phyloP scores from a whole-genome alignment of 768 basidiomycete species.

The Xerocomus potaroensis region DNA sequence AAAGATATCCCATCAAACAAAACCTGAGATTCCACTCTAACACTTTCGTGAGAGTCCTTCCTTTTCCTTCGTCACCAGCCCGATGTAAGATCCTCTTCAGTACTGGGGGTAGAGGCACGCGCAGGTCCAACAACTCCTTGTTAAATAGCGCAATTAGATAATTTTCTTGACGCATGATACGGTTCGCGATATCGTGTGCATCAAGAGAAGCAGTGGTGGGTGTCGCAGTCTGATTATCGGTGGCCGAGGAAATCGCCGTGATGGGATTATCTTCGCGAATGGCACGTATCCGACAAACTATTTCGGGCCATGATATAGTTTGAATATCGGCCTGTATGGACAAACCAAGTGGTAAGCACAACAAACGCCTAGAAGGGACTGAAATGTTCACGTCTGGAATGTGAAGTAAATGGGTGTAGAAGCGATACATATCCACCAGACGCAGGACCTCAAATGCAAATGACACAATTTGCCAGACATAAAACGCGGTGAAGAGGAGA shows the following conservation, averaged over 20 bases:
- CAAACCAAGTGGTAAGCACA: constrained; percentile 13
- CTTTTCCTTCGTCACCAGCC: constrained; percentile 54
- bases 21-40: constrained; percentile 97
- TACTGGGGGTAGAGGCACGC: constrained; percentile 68
- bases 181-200: constrained; percentile 96
- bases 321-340: constrained; percentile 88
- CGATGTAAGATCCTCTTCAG: constrained; percentile 47
- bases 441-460: constrained; percentile 73
- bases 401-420: constrained; percentile 90
- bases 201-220: constrained; percentile 84
- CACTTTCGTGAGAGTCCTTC: constrained; percentile 79
- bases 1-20: constrained; percentile 93
- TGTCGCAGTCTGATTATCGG: constrained; percentile 47
- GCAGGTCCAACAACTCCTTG: constrained; percentile 89
- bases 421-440: constrained; percentile 92
- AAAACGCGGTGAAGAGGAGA: constrained; percentile 80
- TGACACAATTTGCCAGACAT: constrained; percentile 79
- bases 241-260: constrained; percentile 73
- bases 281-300: constrained; percentile 83
- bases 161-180: constrained; percentile 97
- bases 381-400: constrained; percentile 78
- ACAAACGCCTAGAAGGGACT: background rate
- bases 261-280: constrained; percentile 93
- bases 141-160: constrained; percentile 98
- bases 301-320: constrained; percentile 94